Base-by-base conservation (phyloP, 164 flowering plant species). In the Pachysandra terminalis region DNA sequence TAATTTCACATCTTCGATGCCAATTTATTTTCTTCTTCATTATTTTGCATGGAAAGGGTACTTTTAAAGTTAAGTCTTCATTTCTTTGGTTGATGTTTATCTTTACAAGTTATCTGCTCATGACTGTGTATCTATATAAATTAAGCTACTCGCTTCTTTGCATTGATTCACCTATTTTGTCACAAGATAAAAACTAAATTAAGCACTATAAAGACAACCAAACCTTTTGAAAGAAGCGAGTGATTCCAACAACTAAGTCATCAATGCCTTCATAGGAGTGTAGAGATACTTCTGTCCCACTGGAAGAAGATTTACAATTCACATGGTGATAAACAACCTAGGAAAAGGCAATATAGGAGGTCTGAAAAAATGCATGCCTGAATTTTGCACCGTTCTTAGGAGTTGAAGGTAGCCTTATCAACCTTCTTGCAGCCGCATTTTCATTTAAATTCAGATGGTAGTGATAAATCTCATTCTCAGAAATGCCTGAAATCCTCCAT, bases 281-380 rank as follows among this genome's bases (percentile, higher is more conserved):
- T 24, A 90, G 65, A 56, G 79, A 78, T 65, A 82, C 83, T 79
- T 90, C 90, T 62, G 89, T 86, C 52, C 96, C 96, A 79, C 96
- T 87, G 79, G 28, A 71, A 63, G 66, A 71, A 52, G 17, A 67
- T 52, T 37, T 9, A n/a, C 3, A 17, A 64, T 56, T 22, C 51
- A 27, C 24, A 72, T 57, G 54, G 8, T 27, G 48, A 60, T 17
- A 22, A 59, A 59, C n/a, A 55, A 64, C 53, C 35, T 41, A 63
- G 56, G 5, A 28, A 64, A 41, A 17, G 26, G 68, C 32, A 45
- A 54, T 63, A 14, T 23, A 63, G 59, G 57, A n/a, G 19, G 16
- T 49, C 3, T 26, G 45, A 49, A 24, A 37, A 59, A 48, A 69
- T 59, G 63, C 77, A 35, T 75, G 75, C 95, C 95, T 89, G 81